phyloP scores from a whole-genome alignment of 345 rosid species.

The sweet orange (Citrus sinensis) region DVS_A1.0 CM039162.1:21274501-21275000 shows the following conservation, averaged over 20 bases:
- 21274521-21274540: no score
- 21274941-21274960: constrained; percentile 96
- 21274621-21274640: neutral
- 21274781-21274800: neutral
- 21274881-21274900: neutral
- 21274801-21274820: constrained; percentile 9
- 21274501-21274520: no score
- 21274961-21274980: constrained; percentile 99
- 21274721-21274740: neutral
- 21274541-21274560: neutral
- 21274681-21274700: no score
- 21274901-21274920: constrained; percentile 9
- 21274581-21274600: neutral
- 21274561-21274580: neutral
- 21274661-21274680: neutral
- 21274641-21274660: neutral
- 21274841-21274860: constrained; percentile 12
- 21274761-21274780: neutral
- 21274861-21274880: neutral
- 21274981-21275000: constrained; percentile 96
- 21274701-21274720: neutral
- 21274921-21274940: constrained; percentile 60
- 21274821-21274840: constrained; percentile 16
- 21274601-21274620: neutral
- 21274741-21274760: neutral